Base-by-base conservation (phyloP, 2,329 filamentous ascomycete genomes). In the Myrmaecium sp. region DNA sequence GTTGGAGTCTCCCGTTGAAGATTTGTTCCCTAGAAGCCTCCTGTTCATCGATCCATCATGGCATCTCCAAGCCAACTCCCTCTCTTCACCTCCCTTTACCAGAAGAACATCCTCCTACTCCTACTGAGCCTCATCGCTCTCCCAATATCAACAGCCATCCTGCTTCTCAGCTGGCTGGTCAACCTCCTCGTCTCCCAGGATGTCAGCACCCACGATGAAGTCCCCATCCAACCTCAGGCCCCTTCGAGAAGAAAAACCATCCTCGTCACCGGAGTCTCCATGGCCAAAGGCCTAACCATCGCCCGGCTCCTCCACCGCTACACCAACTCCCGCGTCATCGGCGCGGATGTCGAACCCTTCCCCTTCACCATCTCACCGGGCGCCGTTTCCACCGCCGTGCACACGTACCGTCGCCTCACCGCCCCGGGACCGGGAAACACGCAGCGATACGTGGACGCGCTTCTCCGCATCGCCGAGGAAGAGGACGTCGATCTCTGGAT, bases 401-500 rank as follows among this genome's bases (percentile, higher is more conserved):
- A 74, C 44, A 6, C 47, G 62, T 12, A 23, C 6, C 23, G 6
- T 16, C 23, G 18, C n/a, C 17, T 53, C 43, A 17, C 53, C 42
- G 35, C 46, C 29, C 42, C 51, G 18, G 5, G 14, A 6, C 28
- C 23, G 2, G n/a, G n/a, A n/a, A 48, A 43, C 28, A 36, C 54
- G 4, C 53, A 58, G 11, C 47, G 49, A 1, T 81, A 83, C 38
- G 57, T 66, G 9, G 49, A 59, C 9, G 52, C 55, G 0, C 46
- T 83, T 3, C 44, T 77, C 2, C 49, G 66, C 6, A 60, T 82
- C 14, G 58, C 81, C 21, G 43, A 57, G 5, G 44, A 51, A 1
- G 74, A 83, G 34, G 55, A 60, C 1, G 62, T 79, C 4, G 66
- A 80, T 30, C 49, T 83, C 3, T 84, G 77, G 76, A 66, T 83